Base-by-base conservation (phyloP, 1,284 basidiomycete species). In the Neonothopanus nambi region DNA sequence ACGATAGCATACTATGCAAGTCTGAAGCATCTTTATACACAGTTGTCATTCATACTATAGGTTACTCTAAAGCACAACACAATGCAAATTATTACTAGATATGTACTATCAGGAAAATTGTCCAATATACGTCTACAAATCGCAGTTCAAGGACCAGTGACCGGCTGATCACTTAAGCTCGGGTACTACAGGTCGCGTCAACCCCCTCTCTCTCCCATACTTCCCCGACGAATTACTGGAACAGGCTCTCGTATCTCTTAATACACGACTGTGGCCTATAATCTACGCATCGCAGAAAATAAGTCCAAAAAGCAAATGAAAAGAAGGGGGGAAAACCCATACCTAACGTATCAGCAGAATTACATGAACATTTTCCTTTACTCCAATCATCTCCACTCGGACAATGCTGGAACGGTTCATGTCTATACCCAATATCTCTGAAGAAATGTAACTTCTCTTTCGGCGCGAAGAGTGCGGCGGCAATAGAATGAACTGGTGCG, bases 401-500 rank as follows among this genome's bases (percentile, higher is more conserved):
- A 63, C 87, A 89, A 56, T 87, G 85, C 58, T 78, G 76, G 65
- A 80, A 85, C 2, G 81, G 78, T 43, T 72, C 72, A 52, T 87
- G 85, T 56, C 75, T 71, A 64, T 85, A 87, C 0, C 79, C 79
- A 41, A 82, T 78, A 53, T 84, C 79, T 38, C 79, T 70, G 64
- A 91, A 90, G 71, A 89, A 89, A 62, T 90, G 86, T 18, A 91
- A 76, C 63, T 87, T 77, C 44, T 82, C 73, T 62, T 80, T 84
- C 43, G 71, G 63, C 4, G 80, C 75, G 61, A 93, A 90, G 20
- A 92, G 67, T 0, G 86, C 82, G 0, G 82, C 86, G 1, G 84
- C 91, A 52, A 93, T 89, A 30, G 82, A 87, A 65, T 92, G 90
- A 2, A 93, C 80, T 0, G 90, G 92, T 7, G 92, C 92, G 63